Evolutionary conservation across 768 basidiomycete genomes (phyloP).

Genomic region (Hortiboletus campestris): DNA sequence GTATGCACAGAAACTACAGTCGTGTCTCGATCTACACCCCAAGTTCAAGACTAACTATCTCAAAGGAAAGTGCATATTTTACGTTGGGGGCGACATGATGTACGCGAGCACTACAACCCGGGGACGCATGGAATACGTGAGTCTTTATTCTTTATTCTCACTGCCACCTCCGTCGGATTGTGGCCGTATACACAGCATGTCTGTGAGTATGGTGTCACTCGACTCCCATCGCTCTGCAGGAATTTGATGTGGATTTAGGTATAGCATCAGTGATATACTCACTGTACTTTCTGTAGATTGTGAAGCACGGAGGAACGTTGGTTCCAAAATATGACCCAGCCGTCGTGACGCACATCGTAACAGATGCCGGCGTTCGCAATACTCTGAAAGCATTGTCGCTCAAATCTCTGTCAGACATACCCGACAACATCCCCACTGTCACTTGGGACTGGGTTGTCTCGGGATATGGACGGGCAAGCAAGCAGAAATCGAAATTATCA

Average conservation of each 20-base stretch:
- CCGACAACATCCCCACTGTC: conserved; percentile 61
- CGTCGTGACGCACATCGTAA: conserved; percentile 66
- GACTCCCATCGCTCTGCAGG: no score
- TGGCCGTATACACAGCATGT: no score
- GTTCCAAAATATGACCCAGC: conserved; percentile 55
- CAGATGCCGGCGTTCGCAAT: conserved; percentile 35
- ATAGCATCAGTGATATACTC: not conserved
- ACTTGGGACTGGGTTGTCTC: conserved; percentile 61
- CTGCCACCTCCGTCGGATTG: not conserved
- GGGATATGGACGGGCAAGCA: conserved; percentile 32
- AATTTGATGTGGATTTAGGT: not conserved
- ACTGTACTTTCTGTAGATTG: conserved; percentile 43
- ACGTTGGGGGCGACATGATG: conserved; percentile 55
- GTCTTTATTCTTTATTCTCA: conserved; percentile 22
- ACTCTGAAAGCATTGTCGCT: conserved; percentile 45
- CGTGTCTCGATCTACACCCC: conserved; percentile 23
- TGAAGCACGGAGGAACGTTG: conserved; percentile 60
- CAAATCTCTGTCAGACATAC: conserved; percentile 53
- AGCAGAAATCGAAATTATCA: conserved; percentile 5
- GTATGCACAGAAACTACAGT: conserved; percentile 50
- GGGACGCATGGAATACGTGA: conserved; percentile 59
- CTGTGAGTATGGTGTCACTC: no score
- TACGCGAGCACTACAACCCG: conserved; percentile 51
- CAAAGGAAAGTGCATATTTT: conserved; percentile 55
- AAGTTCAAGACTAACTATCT: conserved; percentile 37